Evolutionary conservation across 805 yeast genomes (phyloP), one percentile per base, ranked within the genome.

Genomic region (Nakazawaea anatomiae): DNA sequence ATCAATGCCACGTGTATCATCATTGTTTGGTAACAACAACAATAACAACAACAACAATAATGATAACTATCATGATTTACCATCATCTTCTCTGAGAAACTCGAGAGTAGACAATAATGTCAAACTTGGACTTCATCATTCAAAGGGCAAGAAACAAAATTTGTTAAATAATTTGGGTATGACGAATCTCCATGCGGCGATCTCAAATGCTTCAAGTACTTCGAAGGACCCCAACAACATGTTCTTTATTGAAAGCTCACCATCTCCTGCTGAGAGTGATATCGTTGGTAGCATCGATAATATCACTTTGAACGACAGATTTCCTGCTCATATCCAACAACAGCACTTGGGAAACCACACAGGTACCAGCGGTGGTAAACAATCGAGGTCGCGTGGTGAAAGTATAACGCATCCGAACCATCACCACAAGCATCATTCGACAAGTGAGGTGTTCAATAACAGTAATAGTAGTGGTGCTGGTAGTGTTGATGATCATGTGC

Each of bases 211-310:
- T 31, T 28, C 29, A 5, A 27, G 25, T 5, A 11, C 31, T 12
- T 27, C 30, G 5, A 39, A 25, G 12, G 44, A 46, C 9, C 43
- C 45, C 7, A 58, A 57, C n/a, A 55, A 55, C 42, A 65, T 65
- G 67, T 65, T 65, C 48, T 65, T 54, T 55, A 60, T 65, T 35
- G 66, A 63, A 44, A 61, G 62, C 44, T 64, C 69, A 2, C 66
- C 68, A 6, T 63, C 67, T 4, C 63, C 67, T 6, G 66, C 57
- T 25, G 55, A 52, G 32, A 39, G 48, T 38, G 55, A 54, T 25
- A 32, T 54, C 8, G 47, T 54, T 29, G 57, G 53, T 4, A 46
- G 52, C 30, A 54, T 52, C n/a, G 57, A 54, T 46, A 30, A 50
- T 29, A 47, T 53, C 30, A 45, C 54, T 7, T 42, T 51, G 36